Evolutionary conservation across 106 monocot species (phyloP), one percentile per base, ranked within the genome.

Genomic region (Dendrobium chrysotoxum): DNA sequence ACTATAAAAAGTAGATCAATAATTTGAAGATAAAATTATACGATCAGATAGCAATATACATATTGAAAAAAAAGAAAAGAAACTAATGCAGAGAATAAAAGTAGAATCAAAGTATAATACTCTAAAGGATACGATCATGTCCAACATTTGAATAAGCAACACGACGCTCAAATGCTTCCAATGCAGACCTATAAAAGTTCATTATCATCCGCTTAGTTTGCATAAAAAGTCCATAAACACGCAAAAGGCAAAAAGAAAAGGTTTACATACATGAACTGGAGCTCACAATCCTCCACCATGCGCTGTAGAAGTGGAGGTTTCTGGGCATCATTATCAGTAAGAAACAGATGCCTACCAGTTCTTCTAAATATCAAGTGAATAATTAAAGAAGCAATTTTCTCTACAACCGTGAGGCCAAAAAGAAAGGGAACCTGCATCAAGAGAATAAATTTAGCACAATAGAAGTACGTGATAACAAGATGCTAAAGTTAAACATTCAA

Each of bases 291-390:
- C 80, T 90, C 87, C 67, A 95, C 82, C 95, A 99, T 95, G 20
- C 88, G 89, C 46, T 78, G 91, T 81, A 99, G 85, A 71, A 99
- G 79, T 75, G 98, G 98, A 76, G 83, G 85, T 76, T 86, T 83
- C 38, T 90, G 91, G 23, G 84, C 83, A 86, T 95, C 88, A 77
- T 75, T 79, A 82, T 99, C 98, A 15, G 91, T 87, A 47, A 99
- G 92, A 82, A 99, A 99, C 55, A 99, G 87, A 85, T 99, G 98
- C 71, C 84, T 99, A 42, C 98, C 98, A 26, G 98, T 99, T 90
- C 91, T 92, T 79, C 92, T 83, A 72, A 99, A 95, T 71, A 95
- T 92, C 89, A 85, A 95, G 61, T 99, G 95, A 87, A 93, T 95
- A 73, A 99, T 85, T 79, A 40, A 81, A 67, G 83, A 81, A 72